These are phyloP conservation scores for Rhizopus delemar DNA, from an alignment of 371 early-diverging fungal genomes.

Conservation along the genomic window DNA sequence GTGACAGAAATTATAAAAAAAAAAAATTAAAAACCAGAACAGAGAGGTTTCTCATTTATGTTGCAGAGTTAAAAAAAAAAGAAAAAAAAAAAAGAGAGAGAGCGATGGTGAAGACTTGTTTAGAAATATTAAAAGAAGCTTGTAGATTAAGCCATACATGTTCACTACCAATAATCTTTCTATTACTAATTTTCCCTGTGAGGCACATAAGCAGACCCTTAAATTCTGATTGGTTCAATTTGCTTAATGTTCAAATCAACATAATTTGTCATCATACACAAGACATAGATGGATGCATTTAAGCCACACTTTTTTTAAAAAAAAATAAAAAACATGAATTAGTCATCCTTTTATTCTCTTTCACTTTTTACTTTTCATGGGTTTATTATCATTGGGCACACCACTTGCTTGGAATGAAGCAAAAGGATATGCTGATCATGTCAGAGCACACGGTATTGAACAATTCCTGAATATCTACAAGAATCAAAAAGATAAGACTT, in stretches of 20 bases:
- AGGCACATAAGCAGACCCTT: background rate
- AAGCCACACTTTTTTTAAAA: background rate
- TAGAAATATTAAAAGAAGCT: too few relatives aligned
- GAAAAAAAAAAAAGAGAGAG: background rate
- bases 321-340: background rate
- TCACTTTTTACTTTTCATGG: slow-evolving; percentile 64
- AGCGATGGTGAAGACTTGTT: background rate
- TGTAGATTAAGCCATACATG: too few relatives aligned
- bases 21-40: slow-evolving; percentile 2
- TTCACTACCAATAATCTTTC: too few relatives aligned
- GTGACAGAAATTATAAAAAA: background rate
- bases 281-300: background rate
- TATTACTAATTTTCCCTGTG: background rate
- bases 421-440: slow-evolving; percentile 81
- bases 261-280: background rate
- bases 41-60: background rate
- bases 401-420: slow-evolving; percentile 95
- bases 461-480: slow-evolving; percentile 92
- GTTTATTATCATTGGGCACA: slow-evolving; percentile 92
- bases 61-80: background rate
- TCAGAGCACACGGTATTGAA: slow-evolving; percentile 88
- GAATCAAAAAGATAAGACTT: slow-evolving; percentile 72
- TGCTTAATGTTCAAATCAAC: background rate
- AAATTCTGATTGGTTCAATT: background rate
- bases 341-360: slow-evolving; percentile 2